These are phyloP conservation scores for Pseudogymnoascus sp. DNA, from an alignment of 2,329 filamentous ascomycete genomes.

Conservation along the genomic window DNA sequence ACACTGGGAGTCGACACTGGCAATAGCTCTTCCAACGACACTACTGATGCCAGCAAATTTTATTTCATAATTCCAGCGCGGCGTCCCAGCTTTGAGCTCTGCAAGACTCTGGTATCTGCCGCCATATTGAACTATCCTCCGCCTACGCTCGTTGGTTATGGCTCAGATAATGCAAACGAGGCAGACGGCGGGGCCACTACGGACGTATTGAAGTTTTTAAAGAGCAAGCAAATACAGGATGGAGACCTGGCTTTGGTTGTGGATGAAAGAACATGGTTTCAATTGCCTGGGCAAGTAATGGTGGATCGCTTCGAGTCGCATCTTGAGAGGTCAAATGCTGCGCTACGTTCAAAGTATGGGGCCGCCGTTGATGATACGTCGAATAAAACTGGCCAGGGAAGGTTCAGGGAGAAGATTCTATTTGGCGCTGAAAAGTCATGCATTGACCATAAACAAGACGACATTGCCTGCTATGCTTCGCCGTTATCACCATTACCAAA, in stretches of 20 bases:
- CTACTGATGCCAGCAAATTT: conserved; percentile 31
- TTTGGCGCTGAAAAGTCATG: conserved; percentile 51
- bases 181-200: conserved; percentile 13
- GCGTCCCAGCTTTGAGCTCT: conserved; percentile 39
- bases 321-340: conserved; percentile 40
- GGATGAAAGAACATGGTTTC: conserved; percentile 43
- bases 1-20: not conserved
- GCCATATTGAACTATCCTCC: conserved; percentile 54
- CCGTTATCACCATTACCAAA: conserved; percentile 44
- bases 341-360: conserved; percentile 29
- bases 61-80: conserved; percentile 49
- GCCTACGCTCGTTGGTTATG: conserved; percentile 45
- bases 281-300: conserved; percentile 49
- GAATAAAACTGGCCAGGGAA: conserved; percentile 24
- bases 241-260: conserved; percentile 49
- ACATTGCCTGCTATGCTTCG: conserved; percentile 45
- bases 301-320: conserved; percentile 47
- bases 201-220: conserved; percentile 36
- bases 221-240: conserved; percentile 40
- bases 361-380: conserved; percentile 17
- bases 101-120: conserved; percentile 49
- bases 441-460: conserved; percentile 33
- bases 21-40: not conserved
- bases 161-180: conserved; percentile 17
- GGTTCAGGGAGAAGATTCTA: conserved; percentile 45